Percentiles rank a stretch among this genome's conserved stretches.
Conservation (phyloP, 2,329 filamentous ascomycete genomes). For the Celoporthe dispersa region DNA sequence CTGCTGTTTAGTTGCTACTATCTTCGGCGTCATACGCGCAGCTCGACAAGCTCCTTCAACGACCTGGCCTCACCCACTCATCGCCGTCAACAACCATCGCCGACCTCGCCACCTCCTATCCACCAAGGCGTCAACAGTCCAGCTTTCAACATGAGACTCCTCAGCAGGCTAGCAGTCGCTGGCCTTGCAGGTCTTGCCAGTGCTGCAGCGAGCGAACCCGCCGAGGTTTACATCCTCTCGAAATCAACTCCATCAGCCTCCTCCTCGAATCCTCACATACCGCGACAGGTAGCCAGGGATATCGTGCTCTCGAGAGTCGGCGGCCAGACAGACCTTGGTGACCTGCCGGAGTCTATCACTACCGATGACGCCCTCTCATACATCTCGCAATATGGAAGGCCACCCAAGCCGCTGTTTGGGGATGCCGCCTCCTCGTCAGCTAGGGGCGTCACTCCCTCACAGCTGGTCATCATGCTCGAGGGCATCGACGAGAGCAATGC, state of each 20-base stretch:
- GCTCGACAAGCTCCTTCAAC: conserved; percentile 20
- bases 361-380: conserved; percentile 57
- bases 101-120: conserved; percentile 6
- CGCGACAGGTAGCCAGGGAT: conserved; percentile 59
- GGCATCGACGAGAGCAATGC: conserved; percentile 55
- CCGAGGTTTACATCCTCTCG: conserved; percentile 59
- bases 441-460: conserved; percentile 42
- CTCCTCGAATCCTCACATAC: conserved; percentile 47
- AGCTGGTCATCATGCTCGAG: conserved; percentile 65
- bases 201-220: conserved; percentile 46
- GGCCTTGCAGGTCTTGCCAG: conserved; percentile 38
- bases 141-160: conserved; percentile 37
- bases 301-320: conserved; percentile 63
- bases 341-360: conserved; percentile 49
- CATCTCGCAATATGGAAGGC: conserved; percentile 64
- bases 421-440: conserved; percentile 34
- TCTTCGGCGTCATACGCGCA: conserved; percentile 25
- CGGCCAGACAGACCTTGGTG: conserved; percentile 51
- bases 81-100: conserved; percentile 11
- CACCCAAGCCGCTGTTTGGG: conserved; percentile 55
- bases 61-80: neutral
- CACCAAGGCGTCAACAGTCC: conserved; percentile 1
- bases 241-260: conserved; percentile 38
- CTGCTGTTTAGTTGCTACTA: neutral
- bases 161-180: conserved; percentile 37